Evolutionary conservation across 768 basidiomycete genomes (phyloP).

Genomic region (Cyclocybe cylindracea): DNA sequence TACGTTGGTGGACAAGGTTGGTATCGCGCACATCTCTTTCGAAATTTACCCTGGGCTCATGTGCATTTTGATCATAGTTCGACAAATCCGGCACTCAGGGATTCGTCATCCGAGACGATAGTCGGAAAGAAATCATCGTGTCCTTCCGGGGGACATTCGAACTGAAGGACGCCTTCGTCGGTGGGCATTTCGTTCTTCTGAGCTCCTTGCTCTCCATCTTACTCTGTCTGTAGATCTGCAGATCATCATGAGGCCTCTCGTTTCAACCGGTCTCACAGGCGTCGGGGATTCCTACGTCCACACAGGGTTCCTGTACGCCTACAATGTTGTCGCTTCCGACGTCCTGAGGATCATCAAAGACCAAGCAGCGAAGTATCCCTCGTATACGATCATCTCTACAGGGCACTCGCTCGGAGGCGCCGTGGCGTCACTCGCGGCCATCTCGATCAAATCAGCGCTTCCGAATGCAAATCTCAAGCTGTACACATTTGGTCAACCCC

Average conservation of each 20-base stretch:
- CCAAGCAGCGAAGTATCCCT: constrained; percentile 22
- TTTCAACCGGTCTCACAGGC: constrained; percentile 24
- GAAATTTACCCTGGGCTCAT: not conserved
- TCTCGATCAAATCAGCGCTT: constrained; percentile 29
- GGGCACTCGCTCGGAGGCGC: constrained; percentile 39
- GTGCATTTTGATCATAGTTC: constrained; percentile 17
- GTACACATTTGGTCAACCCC: constrained; percentile 56
- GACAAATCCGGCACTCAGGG: constrained; percentile 31
- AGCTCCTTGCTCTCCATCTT: not conserved
- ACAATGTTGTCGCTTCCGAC: constrained; percentile 26
- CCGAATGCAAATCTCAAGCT: constrained; percentile 27
- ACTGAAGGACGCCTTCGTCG: constrained; percentile 31
- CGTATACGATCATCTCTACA: constrained; percentile 31
- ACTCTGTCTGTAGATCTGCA: constrained; percentile 23
- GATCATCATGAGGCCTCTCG: constrained; percentile 29
- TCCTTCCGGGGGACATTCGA: constrained; percentile 35
- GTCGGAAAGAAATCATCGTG: constrained; percentile 38
- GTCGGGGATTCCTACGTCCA: constrained; percentile 26
- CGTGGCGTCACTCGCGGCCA: constrained; percentile 32
- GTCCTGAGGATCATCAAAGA: constrained; percentile 22
- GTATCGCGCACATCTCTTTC: constrained; percentile 5
- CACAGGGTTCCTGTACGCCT: constrained; percentile 28
- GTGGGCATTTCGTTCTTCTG: constrained; percentile 11
- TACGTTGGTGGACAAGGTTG: constrained; percentile 39
- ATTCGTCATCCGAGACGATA: constrained; percentile 37